Base-by-base conservation (phyloP, 106 monocot species). In the Platanthera zijinensis region DNA sequence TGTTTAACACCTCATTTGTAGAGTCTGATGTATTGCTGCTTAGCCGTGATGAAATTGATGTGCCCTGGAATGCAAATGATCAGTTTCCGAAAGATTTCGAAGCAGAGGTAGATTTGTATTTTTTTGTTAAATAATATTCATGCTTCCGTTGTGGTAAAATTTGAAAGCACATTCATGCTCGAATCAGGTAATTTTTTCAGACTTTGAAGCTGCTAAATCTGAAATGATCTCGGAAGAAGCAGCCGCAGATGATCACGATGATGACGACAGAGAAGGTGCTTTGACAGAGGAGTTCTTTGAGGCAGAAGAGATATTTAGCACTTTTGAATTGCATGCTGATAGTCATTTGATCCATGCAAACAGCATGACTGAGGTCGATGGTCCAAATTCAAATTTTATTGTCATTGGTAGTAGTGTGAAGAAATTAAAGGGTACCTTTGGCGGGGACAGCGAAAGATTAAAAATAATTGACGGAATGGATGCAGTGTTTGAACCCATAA, bases 1-100 rank as follows among this genome's bases (percentile, higher is more conserved):
- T 99, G 94, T 99, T 99, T 77, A 94, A 99, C 79, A 99, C 94
- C 49, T 82, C 92, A 53, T 99, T 99, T 82, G 69, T 99, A 28
- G 86, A 89, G 73, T 86, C 88, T 48, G 85, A 99, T 74, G 54
- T 51, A 67, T 73, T 99, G 63, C 48, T 73, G 45, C 50, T 99
- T 57, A 92, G 71, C 57, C 90, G 80, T 76, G 94, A 95, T 69
- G 94, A 99, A 30, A 80, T 99, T 78, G 99, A 99, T 77, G 75
- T 92, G 63, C 28, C 79, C 11, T 92, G 99, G 94, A 90, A 87
- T 90, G 77, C 77, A 9, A 92, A 81, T 72, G 90, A 92, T 69
- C 92, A 84, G 19, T 92, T 94, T 72, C 79, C 94, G 61, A 88
- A 73, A 56, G 92, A 90, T 74, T 94, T 99, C 74, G 88, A 85